Conservation (phyloP, 2,329 filamentous ascomycete species). For the Eurotiales sp. region DNA sequence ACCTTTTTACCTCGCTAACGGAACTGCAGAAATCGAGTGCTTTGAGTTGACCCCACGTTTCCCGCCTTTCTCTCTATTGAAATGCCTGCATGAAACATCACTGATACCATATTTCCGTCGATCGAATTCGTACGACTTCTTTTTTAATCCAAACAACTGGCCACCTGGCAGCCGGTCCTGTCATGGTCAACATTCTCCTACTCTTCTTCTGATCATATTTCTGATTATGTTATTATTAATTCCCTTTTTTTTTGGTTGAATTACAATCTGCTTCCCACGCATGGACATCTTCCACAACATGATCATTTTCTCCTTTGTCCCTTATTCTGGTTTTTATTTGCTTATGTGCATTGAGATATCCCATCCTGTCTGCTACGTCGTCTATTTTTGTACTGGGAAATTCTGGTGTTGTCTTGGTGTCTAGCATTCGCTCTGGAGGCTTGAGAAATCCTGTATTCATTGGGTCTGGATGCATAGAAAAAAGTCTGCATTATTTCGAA, state of each 20-base stretch:
- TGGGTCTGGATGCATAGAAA: too few species aligned
- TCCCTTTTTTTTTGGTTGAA: constrained; percentile 5
- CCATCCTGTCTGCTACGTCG: not conserved
- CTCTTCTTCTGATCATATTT: constrained; percentile 16
- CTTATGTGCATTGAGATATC: too few species aligned
- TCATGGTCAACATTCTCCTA: not conserved
- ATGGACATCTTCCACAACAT: not conserved
- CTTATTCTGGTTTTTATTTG: too few species aligned
- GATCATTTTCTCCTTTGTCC: constrained; percentile 2
- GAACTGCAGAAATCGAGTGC: constrained; percentile 9
- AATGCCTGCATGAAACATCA: not conserved
- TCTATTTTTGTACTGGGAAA: not conserved
- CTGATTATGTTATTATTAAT: not conserved
- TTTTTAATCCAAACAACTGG: not conserved
- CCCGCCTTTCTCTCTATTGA: not conserved
- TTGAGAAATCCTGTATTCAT: too few species aligned
- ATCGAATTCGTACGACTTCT: too few species aligned
- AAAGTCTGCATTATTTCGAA: too few species aligned
- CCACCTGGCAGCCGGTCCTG: not conserved
- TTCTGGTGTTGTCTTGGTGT: not conserved
- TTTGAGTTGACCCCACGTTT: too few species aligned
- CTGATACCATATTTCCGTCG: not conserved
- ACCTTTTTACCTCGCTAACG: not conserved
- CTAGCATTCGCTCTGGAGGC: not conserved
- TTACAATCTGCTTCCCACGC: not conserved